phyloP scores from a whole-genome alignment of 345 rosid genomes.

The Syzygium oleosum region DNA sequence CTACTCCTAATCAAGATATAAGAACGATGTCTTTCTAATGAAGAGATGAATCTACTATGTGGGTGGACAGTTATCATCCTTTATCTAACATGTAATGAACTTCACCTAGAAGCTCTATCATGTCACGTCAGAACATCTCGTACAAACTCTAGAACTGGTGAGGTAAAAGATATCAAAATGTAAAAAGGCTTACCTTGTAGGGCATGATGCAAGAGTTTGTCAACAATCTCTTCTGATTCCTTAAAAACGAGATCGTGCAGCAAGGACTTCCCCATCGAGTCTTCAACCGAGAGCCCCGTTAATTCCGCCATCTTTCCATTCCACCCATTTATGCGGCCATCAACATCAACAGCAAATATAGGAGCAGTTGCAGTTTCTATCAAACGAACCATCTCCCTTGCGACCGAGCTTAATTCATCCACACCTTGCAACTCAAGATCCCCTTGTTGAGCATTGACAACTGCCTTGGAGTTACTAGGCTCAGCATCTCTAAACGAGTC shows the following conservation, averaged over 20 bases:
- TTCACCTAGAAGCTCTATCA: not conserved
- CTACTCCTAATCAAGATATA: not conserved
- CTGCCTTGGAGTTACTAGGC: conserved; percentile 64
- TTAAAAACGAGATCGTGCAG: conserved; percentile 69
- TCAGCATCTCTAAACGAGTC: conserved; percentile 82
- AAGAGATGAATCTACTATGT: not conserved
- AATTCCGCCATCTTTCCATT: conserved; percentile 88
- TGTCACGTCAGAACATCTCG: not conserved
- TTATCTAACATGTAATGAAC: not conserved
- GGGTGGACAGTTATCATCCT: not conserved
- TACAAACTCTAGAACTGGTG: not conserved
- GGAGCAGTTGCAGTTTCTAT: conserved; percentile 98
- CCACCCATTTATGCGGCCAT: conserved; percentile 92
- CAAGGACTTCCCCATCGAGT: conserved; percentile 93
- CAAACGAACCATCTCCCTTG: conserved; percentile 98
- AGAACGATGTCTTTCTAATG: not conserved
- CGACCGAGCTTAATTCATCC: conserved; percentile 92
- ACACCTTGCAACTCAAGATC: conserved; percentile 65
- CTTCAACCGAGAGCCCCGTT: conserved; percentile 85
- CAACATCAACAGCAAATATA: conserved; percentile 85
- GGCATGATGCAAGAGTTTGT: conserved; percentile 63
- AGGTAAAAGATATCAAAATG: not conserved
- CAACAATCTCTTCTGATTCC: conserved; percentile 71
- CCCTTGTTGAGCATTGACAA: conserved; percentile 34
- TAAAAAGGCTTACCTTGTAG: conserved; percentile 49